Evolutionary conservation across 257 asterid genomes (phyloP).

Genomic region (Salvia hispanica): DNA sequence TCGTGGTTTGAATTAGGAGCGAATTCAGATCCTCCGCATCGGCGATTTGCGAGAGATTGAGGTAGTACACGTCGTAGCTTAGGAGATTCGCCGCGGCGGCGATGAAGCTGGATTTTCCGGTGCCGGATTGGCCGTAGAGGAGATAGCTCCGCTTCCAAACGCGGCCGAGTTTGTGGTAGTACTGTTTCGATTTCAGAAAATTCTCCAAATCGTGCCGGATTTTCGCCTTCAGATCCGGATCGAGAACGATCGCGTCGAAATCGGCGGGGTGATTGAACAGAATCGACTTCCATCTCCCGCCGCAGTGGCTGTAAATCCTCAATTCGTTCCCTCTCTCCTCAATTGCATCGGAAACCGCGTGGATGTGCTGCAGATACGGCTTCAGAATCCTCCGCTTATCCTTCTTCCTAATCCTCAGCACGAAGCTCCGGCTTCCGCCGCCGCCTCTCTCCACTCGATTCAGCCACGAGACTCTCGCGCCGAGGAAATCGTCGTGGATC

Average conservation of each 20-base stretch:
- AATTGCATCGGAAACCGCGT: constrained; percentile 54
- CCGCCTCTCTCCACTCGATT: constrained; percentile 33
- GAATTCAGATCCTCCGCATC: constrained; percentile 57
- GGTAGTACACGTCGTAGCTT: constrained; percentile 55
- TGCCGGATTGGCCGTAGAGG: constrained; percentile 72
- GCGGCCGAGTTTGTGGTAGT: constrained; percentile 66
- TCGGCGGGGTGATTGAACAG: constrained; percentile 60
- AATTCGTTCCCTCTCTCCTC: constrained; percentile 44
- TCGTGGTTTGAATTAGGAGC: constrained; percentile 49
- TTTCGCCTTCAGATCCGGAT: constrained; percentile 54
- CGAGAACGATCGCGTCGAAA: constrained; percentile 59
- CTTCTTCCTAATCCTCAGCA: constrained; percentile 49
- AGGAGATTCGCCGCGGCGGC: constrained; percentile 65
- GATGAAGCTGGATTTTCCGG: constrained; percentile 74
- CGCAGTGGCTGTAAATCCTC: constrained; percentile 41
- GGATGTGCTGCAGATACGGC: constrained; percentile 67
- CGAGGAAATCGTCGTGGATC: constrained; percentile 55
- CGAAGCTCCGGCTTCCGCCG: constrained; percentile 35
- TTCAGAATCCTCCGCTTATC: constrained; percentile 61
- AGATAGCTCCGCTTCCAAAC: constrained; percentile 71
- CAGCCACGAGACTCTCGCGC: constrained; percentile 58
- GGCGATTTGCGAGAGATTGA: constrained; percentile 46
- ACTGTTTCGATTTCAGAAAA: constrained; percentile 59
- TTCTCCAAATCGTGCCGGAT: constrained; percentile 54
- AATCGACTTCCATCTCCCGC: constrained; percentile 54